Conservation (phyloP, 371 early-diverging fungal species). For the Actinomortierella wolfii region DNA sequence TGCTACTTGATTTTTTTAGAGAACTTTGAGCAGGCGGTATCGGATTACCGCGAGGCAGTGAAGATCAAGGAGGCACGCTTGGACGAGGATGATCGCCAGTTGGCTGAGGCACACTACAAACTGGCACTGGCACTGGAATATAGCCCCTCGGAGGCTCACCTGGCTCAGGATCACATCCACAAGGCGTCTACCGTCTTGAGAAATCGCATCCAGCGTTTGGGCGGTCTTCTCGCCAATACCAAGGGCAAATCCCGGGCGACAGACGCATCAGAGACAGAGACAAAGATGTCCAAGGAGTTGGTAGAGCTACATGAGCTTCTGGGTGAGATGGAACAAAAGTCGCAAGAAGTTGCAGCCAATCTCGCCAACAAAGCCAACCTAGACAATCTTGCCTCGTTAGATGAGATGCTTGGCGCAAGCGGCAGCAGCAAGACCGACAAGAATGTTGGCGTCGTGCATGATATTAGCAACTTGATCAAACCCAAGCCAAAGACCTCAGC, state of each 20-base stretch:
- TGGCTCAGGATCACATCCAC: slow-evolving; percentile 64
- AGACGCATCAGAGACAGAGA: slow-evolving; percentile 39
- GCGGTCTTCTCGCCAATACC: slow-evolving; percentile 25
- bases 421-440: slow-evolving; percentile 4
- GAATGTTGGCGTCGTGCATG: slow-evolving; percentile 20
- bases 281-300: slow-evolving; percentile 38
- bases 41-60: slow-evolving; percentile 75
- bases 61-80: slow-evolving; percentile 66
- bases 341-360: slow-evolving; percentile 31
- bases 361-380: slow-evolving; percentile 20
- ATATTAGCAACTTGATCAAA: slow-evolving; percentile 40
- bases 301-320: slow-evolving; percentile 46
- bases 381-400: slow-evolving; percentile 28
- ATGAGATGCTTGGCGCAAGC: slow-evolving; percentile 11
- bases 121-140: slow-evolving; percentile 76
- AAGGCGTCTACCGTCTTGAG: slow-evolving; percentile 62
- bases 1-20: slow-evolving; percentile 50
- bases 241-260: slow-evolving; percentile 50
- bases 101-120: slow-evolving; percentile 86
- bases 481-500: slow-evolving; percentile 26
- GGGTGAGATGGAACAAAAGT: slow-evolving; percentile 49
- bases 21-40: slow-evolving; percentile 81
- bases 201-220: slow-evolving; percentile 49
- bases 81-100: slow-evolving; percentile 69
- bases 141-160: slow-evolving; percentile 47